Evolutionary conservation across 73 alveolate species (phyloP).

Genomic region (Urostyla sp.): DNA sequence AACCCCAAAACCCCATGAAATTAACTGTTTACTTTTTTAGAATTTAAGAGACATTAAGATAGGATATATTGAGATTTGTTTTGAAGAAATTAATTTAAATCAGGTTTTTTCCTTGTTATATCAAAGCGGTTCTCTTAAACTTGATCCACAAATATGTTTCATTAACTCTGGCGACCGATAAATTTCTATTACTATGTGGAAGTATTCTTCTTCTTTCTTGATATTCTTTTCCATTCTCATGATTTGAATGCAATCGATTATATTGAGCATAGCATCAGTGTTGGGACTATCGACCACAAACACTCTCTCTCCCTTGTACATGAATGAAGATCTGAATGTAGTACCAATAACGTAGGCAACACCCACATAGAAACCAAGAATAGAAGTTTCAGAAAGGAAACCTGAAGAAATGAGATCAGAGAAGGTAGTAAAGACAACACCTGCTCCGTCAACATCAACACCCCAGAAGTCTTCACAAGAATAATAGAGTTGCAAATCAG

Average conservation of each 20-base stretch:
- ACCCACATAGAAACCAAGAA: constrained; percentile 44
- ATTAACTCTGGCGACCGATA: constrained; percentile 96
- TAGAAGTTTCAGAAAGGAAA: constrained; percentile 30
- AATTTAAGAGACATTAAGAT: no score
- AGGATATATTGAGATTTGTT: no score
- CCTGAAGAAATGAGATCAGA: constrained; percentile 41
- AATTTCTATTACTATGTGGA: constrained; percentile 93
- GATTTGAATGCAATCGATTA: constrained; percentile 24
- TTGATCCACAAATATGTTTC: constrained; percentile 70
- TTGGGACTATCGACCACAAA: constrained; percentile 14
- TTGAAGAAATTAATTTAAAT: no score
- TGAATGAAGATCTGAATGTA: constrained; percentile 5
- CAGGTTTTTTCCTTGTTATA: no score
- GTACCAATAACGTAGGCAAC: constrained; percentile 18
- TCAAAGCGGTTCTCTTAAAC: constrained; percentile 37
- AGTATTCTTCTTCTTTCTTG: constrained; percentile 88
- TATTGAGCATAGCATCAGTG: constrained; percentile 38
- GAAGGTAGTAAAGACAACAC: constrained; percentile 10
- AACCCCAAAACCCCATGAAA: no score
- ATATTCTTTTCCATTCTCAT: constrained; percentile 19
- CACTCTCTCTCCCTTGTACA: constrained; percentile 30
- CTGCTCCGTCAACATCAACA: constrained; percentile 8
- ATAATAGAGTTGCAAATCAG: constrained; percentile 6
- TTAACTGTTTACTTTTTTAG: no score
- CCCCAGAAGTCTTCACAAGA: constrained; percentile 54